Conservation (phyloP, 495 filamentous ascomycete genomes). For the Aspergillus steynii region DNA sequence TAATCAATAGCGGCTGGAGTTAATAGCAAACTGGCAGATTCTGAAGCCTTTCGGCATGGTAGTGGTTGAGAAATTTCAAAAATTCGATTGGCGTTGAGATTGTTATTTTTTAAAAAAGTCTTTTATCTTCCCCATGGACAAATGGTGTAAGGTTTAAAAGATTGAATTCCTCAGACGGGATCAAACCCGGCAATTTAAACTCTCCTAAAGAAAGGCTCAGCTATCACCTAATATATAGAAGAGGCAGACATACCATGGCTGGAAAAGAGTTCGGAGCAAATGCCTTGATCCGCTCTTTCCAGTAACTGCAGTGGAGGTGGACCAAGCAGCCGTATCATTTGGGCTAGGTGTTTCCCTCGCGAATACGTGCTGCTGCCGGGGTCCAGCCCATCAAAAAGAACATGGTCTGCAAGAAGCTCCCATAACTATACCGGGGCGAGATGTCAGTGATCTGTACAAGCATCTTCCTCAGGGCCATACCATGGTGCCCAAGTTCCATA, state of each 20-base stretch:
- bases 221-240: conserved; percentile 5
- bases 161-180: conserved; percentile 23
- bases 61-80: neutral
- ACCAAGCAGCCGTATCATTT: conserved; percentile 41
- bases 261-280: conserved; percentile 21
- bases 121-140: conserved; percentile 20
- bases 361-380: conserved; percentile 24
- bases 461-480: conserved; percentile 14
- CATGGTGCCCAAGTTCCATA: conserved; percentile 39
- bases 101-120: neutral
- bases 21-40: neutral
- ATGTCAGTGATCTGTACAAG: conserved; percentile 5
- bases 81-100: neutral
- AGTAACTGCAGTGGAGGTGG: conserved; percentile 26
- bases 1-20: neutral
- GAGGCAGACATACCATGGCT: conserved; percentile 17
- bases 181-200: conserved; percentile 19
- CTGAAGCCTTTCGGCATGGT: neutral
- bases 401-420: conserved; percentile 29
- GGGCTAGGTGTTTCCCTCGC: conserved; percentile 30
- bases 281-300: conserved; percentile 19
- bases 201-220: conserved; percentile 19
- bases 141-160: conserved; percentile 20
- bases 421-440: conserved; percentile 27
- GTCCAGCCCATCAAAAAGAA: conserved; percentile 29